Percentiles rank a stretch among this genome's conserved stretches.
Conservation (phyloP, 441 rosid genomes). For the Syzygium malaccense region DNA sequence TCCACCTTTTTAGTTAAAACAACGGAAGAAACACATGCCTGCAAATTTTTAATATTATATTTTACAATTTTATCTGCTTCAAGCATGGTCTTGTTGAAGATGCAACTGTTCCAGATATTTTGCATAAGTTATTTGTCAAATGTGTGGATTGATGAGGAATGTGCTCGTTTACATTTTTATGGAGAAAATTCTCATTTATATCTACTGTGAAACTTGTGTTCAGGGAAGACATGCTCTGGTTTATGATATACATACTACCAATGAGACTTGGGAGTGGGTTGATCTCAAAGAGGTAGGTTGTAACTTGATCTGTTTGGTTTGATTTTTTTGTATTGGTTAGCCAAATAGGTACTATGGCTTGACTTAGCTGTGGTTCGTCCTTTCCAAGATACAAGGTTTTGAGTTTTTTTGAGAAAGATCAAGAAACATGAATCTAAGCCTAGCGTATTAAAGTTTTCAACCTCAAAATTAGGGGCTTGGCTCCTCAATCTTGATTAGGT, state of each 20-base stretch:
- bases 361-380: background rate
- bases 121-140: background rate
- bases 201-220: background rate
- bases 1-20: background rate
- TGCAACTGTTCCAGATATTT: background rate
- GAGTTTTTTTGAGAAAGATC: background rate
- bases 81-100: background rate
- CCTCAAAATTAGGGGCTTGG: background rate
- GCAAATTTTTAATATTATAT: background rate
- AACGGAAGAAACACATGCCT: background rate
- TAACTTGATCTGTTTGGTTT: background rate
- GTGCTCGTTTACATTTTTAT: background rate
- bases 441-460: background rate
- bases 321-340: background rate
- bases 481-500: background rate
- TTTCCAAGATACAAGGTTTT: background rate
- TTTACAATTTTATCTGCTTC: background rate
- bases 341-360: background rate
- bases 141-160: background rate
- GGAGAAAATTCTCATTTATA: background rate
- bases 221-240: slow-evolving; percentile 89
- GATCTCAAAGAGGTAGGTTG: slow-evolving; percentile 73
- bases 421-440: background rate
- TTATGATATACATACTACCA: slow-evolving; percentile 56
- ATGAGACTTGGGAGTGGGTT: slow-evolving; percentile 93